Base-by-base conservation (phyloP, 1,284 basidiomycete genomes). In the Malassezia sympodialis region DNA sequence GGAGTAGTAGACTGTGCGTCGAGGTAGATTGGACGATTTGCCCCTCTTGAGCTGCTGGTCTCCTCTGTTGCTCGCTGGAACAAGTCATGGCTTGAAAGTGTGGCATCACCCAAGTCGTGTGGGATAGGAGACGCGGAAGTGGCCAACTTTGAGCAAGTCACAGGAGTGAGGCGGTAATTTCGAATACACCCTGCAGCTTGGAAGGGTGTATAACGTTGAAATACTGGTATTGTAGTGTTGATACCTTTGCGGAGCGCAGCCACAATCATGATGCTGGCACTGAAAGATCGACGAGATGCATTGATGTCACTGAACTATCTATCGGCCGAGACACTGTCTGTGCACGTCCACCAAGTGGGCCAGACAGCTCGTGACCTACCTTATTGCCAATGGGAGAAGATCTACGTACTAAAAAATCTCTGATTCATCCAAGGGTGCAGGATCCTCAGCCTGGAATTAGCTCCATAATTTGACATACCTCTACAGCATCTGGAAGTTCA, bases 1-100 rank as follows among this genome's bases (percentile, higher is more conserved):
- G 94, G 94, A 5, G 94, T 96, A 2, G 94, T 99, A 6, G 94
- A 61, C 56, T 74, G 72, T 5, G 72, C 72, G 45, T 74, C 72
- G 24, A 74, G 62, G 45, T 74, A 74, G 51, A 74, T 74, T 21
- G 72, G 72, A 23, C 72, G 63, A 27, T 66, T 66, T 0, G 72
- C 62, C 1, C 59, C 60, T 17, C 61, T 49, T 41, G 57, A 48
- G 46, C 53, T 52, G 11, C 21, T 23, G 4, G n/a, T 31, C 5
- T 17, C 24, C 11, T 41, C 45, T 7, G 47, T 19, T 21, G 45
- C 49, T 19, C 28, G 32, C 14, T 34, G 14, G 14, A 56, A 41
- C 15, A 56, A 32, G 23, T 31, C 47, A 17, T 47, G 34, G 34
- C 24, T 26, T 17, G 45, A 31, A 35, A 35, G 45, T 15, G 39